Evolutionary conservation across 306 rosid genomes (phyloP), one percentile per base, ranked within the genome.

Genomic region (Arachis stenosperma): DNA sequence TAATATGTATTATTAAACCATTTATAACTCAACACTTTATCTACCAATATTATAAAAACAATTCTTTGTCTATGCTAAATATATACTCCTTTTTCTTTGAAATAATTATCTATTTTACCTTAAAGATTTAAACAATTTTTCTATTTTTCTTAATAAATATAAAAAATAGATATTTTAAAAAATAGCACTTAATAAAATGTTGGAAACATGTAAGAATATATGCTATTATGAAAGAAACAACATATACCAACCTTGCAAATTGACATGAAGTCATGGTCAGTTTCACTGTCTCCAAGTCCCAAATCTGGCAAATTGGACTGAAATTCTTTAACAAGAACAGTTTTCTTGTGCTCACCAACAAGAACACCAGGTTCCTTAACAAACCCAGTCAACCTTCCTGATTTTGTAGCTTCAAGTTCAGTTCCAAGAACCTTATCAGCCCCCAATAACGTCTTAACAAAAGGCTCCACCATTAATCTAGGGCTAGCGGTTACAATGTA

Each of bases 261-360:
- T 4, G 97, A 91, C 97, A 94, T 91, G 89, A 94, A 94, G n/a
- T 89, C 92, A 65, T 84, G 85, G 75, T 94, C 97, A 41, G 88
- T 85, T 52, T 85, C 75, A 81, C 92, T 75, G 62, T 94, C 97
- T 36, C 99, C 99, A 0, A 94, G 78, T 9, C 96, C 99, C 79
- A 94, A 77, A 78, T 94, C 95, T 11, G 99, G 99, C 53, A 80
- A 67, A 64, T 75, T 50, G 2, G 79, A 8, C 9, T 87, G 90
- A 69, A 94, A 86, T 57, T 94, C 96, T 48, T 81, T 81, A 0
- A 87, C 46, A 47, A 91, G 10, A 29, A 85, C 97, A 1, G 17
- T 76, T 81, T 91, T 91, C 74, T 94, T 94, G 65, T 80, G 85
- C 40, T 82, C 86, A 6, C 93, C 87, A 55, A 91, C 96, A 2